Conservation (phyloP, 805 yeast species). For the Wickerhamiella domercqiae region DNA sequence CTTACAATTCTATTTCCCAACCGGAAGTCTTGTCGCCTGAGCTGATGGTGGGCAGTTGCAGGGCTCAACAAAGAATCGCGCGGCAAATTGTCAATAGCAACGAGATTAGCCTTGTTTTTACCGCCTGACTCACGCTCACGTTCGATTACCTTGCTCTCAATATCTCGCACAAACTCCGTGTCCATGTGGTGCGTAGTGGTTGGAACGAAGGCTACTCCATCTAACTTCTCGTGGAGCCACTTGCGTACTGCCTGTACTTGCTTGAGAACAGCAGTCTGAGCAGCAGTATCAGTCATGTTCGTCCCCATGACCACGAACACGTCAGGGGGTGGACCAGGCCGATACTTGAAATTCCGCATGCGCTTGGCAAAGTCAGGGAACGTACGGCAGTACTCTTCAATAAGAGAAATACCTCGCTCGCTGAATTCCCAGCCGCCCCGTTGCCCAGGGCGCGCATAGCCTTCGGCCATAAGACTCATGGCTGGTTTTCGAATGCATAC, state of each 20-base stretch:
- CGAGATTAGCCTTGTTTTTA: constrained; percentile 32
- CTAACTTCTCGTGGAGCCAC: constrained; percentile 33
- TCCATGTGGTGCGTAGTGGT: constrained; percentile 69
- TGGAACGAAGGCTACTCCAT: constrained; percentile 41
- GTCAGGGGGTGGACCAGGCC: constrained; percentile 15
- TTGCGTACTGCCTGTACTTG: constrained; percentile 26
- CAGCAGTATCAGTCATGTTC: constrained; percentile 16
- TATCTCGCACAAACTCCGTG: constrained; percentile 42
- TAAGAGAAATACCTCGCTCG: constrained; percentile 49
- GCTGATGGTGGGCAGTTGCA: constrained; percentile 47
- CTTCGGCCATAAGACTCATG: constrained; percentile 68
- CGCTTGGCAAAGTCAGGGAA: constrained; percentile 48
- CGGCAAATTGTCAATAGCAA: constrained; percentile 68
- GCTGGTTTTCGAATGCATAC: constrained; percentile 79
- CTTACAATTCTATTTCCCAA: constrained; percentile 85
- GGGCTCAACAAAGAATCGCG: constrained; percentile 70
- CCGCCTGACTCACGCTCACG: neutral
- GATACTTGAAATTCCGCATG: constrained; percentile 19
- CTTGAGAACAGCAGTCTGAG: constrained; percentile 17
- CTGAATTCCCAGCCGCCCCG: constrained; percentile 68
- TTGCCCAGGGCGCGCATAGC: constrained; percentile 54
- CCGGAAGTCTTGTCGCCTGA: constrained; percentile 60
- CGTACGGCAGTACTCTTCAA: constrained; percentile 41
- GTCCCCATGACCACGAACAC: constrained; percentile 4
- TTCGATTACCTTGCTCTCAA: constrained; percentile 34